These are phyloP conservation scores for Hansfordia pulvinata DNA, from an alignment of 2,329 filamentous ascomycete genomes.

Conservation along the genomic window DNA sequence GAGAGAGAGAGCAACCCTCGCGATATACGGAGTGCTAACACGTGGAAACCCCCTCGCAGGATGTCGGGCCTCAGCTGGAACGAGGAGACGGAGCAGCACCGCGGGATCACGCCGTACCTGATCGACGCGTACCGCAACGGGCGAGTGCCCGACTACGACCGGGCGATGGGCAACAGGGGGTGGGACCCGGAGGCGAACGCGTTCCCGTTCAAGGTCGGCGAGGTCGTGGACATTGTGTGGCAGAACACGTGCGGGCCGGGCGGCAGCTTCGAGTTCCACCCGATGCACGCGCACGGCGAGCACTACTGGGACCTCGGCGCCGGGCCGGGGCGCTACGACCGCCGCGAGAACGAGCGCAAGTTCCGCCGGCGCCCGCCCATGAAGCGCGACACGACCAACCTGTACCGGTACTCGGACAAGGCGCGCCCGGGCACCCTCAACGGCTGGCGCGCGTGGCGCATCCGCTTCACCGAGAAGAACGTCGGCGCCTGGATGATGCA, in stretches of 20 bases:
- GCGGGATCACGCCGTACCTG: too few relatives aligned
- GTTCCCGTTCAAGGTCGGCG: slow-evolving; percentile 39
- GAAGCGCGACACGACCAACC: slow-evolving; percentile 33
- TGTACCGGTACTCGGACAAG: slow-evolving; percentile 36
- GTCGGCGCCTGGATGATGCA: slow-evolving; percentile 51
- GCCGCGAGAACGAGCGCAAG: slow-evolving; percentile 30
- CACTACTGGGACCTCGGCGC: slow-evolving; percentile 39
- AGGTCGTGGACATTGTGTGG: slow-evolving; percentile 40
- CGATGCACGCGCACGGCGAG: slow-evolving; percentile 39
- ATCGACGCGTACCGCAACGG: slow-evolving; percentile 37
- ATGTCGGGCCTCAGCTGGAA: slow-evolving; percentile 32
- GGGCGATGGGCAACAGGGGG: slow-evolving; percentile 32
- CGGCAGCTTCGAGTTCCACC: slow-evolving; percentile 30
- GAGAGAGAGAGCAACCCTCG: too few relatives aligned
- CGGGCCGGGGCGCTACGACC: slow-evolving; percentile 38
- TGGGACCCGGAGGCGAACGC: slow-evolving; percentile 36
- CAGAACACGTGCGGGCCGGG: slow-evolving; percentile 22
- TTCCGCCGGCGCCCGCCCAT: slow-evolving; percentile 21
- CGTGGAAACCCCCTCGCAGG: slow-evolving; percentile 9
- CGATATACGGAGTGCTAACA: too few relatives aligned
- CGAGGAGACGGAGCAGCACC: slow-evolving; percentile 7
- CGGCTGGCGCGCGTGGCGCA: slow-evolving; percentile 49
- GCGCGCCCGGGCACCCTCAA: slow-evolving; percentile 23
- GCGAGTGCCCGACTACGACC: slow-evolving; percentile 35
- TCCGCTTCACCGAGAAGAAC: slow-evolving; percentile 25